Evolutionary conservation across 139 green algal genomes (phyloP).

Genomic region (Tetradesmus lagerheimii): DNA sequence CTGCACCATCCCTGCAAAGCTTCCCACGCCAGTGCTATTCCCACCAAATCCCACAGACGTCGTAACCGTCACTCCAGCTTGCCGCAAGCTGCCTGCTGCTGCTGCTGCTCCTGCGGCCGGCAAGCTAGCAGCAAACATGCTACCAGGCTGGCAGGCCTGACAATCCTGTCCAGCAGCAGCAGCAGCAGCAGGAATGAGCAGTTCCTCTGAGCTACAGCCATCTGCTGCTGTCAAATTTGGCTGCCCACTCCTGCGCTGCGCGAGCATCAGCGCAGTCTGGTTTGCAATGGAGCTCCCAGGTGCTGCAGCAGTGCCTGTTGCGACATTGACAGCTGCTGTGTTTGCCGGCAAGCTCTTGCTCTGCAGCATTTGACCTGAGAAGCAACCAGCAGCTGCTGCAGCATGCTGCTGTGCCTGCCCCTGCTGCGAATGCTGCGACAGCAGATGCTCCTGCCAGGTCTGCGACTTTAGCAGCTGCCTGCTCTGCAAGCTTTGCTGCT

Average conservation of each 20-base stretch:
- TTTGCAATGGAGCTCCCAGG: background rate
- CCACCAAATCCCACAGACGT: background rate
- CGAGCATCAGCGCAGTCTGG: background rate
- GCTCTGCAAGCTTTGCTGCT: no score
- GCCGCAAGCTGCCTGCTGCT: background rate
- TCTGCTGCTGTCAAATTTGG: background rate
- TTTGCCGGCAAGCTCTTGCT: background rate
- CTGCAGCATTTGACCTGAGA: background rate
- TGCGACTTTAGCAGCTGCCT: background rate
- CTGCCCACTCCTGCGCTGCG: background rate
- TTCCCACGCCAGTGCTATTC: background rate
- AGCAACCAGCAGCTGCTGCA: background rate
- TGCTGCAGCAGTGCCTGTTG: background rate
- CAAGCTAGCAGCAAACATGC: no score
- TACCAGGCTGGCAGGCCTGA: background rate
- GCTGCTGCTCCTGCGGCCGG: no score
- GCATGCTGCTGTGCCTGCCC: background rate
- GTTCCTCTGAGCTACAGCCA: background rate
- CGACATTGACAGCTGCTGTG: no score
- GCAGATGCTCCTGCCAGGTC: background rate
- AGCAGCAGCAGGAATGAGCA: background rate
- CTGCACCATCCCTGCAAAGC: background rate
- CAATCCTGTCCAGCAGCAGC: background rate
- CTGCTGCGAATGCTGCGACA: background rate
- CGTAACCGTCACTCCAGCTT: background rate